phyloP scores from a whole-genome alignment of 352 stramenopile genomes.

The Phytophthora colocasiae region DNA sequence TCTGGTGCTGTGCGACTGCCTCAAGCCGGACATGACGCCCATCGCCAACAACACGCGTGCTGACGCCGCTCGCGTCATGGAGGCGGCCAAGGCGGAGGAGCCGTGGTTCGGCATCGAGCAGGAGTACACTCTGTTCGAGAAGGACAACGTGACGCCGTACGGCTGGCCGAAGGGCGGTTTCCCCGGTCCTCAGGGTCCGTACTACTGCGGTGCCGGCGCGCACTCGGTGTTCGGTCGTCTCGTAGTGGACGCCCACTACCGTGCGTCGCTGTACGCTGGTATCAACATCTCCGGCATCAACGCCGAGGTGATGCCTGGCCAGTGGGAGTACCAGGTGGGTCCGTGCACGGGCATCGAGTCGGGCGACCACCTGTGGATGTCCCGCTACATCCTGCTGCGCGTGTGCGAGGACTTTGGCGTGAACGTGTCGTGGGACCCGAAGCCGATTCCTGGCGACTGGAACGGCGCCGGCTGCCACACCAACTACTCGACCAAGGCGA shows the following conservation, averaged over 20 bases:
- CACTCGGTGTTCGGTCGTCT: conserved; percentile 96
- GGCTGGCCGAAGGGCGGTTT: conserved; percentile 93
- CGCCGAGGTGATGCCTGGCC: conserved; percentile 97
- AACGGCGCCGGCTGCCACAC: conserved; percentile 97
- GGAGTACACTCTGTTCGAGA: conserved; percentile 96
- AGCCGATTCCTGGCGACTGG: conserved; percentile 98
- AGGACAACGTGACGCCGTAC: conserved; percentile 88
- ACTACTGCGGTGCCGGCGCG: conserved; percentile 95
- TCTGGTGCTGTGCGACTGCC: conserved; percentile 97
- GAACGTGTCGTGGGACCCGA: conserved; percentile 97
- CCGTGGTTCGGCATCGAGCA: conserved; percentile 98
- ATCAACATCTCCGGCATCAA: conserved; percentile 97
- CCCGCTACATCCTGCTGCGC: conserved; percentile 96
- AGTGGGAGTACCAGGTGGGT: conserved; percentile 98
- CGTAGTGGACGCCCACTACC: conserved; percentile 96
- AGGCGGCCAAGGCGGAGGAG: conserved; percentile 52
- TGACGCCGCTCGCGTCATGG: conserved; percentile 78
- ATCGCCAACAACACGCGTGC: conserved; percentile 93
- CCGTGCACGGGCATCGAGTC: conserved; percentile 96
- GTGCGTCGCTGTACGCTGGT: conserved; percentile 94
- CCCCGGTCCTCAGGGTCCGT: conserved; percentile 91
- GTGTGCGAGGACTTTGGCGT: conserved; percentile 98
- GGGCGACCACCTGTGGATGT: conserved; percentile 97
- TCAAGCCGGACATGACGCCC: conserved; percentile 94
- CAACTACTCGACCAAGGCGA: conserved; percentile 97